A percentile compares a stretch with the other conserved stretches of the same genome.
phyloP scores from a whole-genome alignment of 768 basidiomycete species.

The Lactarius indigo region DNA sequence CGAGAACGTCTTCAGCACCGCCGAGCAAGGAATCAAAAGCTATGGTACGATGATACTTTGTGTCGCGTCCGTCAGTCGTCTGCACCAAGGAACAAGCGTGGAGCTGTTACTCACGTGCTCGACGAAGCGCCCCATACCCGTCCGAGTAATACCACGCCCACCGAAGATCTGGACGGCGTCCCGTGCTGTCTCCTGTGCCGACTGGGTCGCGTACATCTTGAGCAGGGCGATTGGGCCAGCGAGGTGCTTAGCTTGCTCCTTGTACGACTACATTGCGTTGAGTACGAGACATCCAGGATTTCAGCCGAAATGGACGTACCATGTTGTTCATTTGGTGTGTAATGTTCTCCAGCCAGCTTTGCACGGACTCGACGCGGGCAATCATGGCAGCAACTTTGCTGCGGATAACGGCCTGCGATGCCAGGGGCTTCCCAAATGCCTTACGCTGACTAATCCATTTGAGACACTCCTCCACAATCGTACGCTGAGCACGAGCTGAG shows the following conservation, averaged over 20 bases:
- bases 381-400: conserved; percentile 89
- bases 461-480: conserved; percentile 78
- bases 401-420: conserved; percentile 82
- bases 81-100: background rate
- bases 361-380: conserved; percentile 72
- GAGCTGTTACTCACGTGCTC: conserved; percentile 54
- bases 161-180: conserved; percentile 88
- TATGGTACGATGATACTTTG: conserved; percentile 41
- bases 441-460: conserved; percentile 90
- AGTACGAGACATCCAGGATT: conserved; percentile 29
- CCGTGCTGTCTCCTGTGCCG: conserved; percentile 73
- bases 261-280: conserved; percentile 46
- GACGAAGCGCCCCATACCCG: conserved; percentile 74
- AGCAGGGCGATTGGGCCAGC: conserved; percentile 79
- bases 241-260: conserved; percentile 65
- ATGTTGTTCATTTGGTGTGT: conserved; percentile 88
- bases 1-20: conserved; percentile 66
- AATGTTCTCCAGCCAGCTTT: conserved; percentile 83
- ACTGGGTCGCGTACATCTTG: conserved; percentile 73
- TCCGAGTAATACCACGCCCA: conserved; percentile 78
- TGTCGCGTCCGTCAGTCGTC: conserved; percentile 13
- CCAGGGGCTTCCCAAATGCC: conserved; percentile 86
- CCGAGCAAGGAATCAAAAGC: conserved; percentile 42
- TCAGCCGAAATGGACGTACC: conserved; percentile 36
- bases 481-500: conserved; percentile 60